Evolutionary conservation across 208 protist genomes (phyloP), one percentile per base, ranked within the genome.

Genomic region (Sergeia podlipaevii): DNA sequence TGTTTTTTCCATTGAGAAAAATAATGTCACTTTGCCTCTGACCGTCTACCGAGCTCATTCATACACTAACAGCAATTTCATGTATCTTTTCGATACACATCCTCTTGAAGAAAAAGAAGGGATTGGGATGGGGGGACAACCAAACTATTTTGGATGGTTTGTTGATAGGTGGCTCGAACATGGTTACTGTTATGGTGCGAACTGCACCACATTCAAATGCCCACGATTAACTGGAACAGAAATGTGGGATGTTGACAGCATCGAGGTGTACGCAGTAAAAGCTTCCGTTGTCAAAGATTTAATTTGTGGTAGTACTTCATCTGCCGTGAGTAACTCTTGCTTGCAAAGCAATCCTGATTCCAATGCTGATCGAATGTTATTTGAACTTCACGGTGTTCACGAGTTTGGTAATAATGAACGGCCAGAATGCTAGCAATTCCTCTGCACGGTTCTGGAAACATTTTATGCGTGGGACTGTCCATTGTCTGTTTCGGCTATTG

Each of bases 71-170:
- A 52, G 71, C 3, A 90, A 90, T 38, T 90, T 85, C 32, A 86
- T 90, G 82, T 90, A 90, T 39, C 54, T 85, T 0, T 90, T 90
- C 36, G 77, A 90, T 20, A 53, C 58, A 1, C 77, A 90, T 50
- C 71, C 82, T 3, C 36, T 68, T 3, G 64, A 66, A 13, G 69
- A 74, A 1, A 77, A 75, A 36, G 50, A 70, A 15, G 82, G 82
- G 4, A 79, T 90, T 53, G 82, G 74, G 2, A 86, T 90, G 82
- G 77, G 77, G 42, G 82, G 82, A 0, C 68, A 81, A 34, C 65
- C 74, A 0, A 71, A 70, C 0, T 75, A 85, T 26, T 86, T 73
- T 60, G 77, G 77, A 1, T 86, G 70, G 75, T 90, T 86, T 59
- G 34, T 90, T 21, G 75, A 90, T 38, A 50, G 77, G 1, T 90